These are phyloP conservation scores for Lomentospora prolificans DNA, from an alignment of 2,329 filamentous ascomycete genomes.

Conservation along the genomic window DNA sequence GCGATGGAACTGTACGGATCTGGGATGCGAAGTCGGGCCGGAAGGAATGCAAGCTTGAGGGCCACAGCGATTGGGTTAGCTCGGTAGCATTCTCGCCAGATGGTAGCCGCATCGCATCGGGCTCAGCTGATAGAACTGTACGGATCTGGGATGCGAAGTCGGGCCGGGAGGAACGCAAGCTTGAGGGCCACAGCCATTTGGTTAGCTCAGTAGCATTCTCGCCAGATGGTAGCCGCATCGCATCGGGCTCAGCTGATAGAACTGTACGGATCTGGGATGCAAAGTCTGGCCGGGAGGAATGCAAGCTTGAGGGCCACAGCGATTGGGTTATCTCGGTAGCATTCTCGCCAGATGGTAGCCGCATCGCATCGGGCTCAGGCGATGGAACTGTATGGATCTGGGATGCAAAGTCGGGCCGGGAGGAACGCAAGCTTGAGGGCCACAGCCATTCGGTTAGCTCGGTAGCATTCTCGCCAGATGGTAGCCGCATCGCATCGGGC, in stretches of 20 bases:
- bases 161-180: constrained; percentile 5
- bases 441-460: no score
- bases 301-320: constrained; percentile 9
- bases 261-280: neutral
- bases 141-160: constrained; percentile 12
- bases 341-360: no score
- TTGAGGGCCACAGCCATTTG: constrained; percentile 9
- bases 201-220: constrained; percentile 14
- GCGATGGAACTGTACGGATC: constrained; percentile 11
- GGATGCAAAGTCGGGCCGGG: no score
- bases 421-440: no score
- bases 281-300: no score
- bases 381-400: no score
- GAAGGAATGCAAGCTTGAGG: constrained; percentile 9
- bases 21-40: constrained; percentile 11
- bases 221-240: constrained; percentile 6
- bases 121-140: constrained; percentile 10
- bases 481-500: no score
- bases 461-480: no score
- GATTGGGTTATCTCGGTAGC: no score
- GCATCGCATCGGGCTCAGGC: no score
- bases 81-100: constrained; percentile 14
- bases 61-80: constrained; percentile 2
- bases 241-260: neutral
- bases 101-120: constrained; percentile 9